Percentiles rank a stretch among this genome's conserved stretches.
These are phyloP conservation scores for Candida arabinofermentans DNA, from an alignment of 805 yeast genomes.

Conservation along the genomic window DNA sequence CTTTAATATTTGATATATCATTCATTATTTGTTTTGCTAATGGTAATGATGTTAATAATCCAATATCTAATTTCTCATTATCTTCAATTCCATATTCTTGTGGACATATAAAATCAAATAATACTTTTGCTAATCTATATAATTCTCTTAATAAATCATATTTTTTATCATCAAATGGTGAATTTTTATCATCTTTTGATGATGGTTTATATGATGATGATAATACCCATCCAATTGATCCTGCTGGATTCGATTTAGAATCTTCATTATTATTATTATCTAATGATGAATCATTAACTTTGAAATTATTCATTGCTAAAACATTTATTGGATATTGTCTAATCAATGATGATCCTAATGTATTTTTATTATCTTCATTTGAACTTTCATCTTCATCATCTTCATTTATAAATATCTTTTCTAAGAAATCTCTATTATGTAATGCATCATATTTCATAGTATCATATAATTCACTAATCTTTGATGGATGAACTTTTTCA, in stretches of 20 bases:
- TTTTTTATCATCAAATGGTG: constrained; percentile 73
- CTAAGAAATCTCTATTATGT: constrained; percentile 87
- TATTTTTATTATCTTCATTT: constrained; percentile 36
- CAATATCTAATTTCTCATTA: constrained; percentile 93
- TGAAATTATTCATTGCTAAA: constrained; percentile 72
- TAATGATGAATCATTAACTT: constrained; percentile 42
- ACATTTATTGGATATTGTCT: constrained; percentile 71
- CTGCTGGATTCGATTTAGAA: constrained; percentile 41
- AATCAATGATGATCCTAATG: constrained; percentile 48
- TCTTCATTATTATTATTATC: constrained; percentile 22
- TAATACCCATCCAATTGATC: constrained; percentile 72
- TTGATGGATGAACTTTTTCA: constrained; percentile 96
- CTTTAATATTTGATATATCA: constrained; percentile 77
- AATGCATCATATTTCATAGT: constrained; percentile 98
- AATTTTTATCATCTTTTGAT: constrained; percentile 25
- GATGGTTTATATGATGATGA: constrained; percentile 30
- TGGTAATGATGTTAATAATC: constrained; percentile 89
- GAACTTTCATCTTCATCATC: constrained; percentile 6
- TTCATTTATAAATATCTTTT: constrained; percentile 71
- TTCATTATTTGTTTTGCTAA: constrained; percentile 80
- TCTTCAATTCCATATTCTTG: constrained; percentile 98
- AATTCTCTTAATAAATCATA: constrained; percentile 81
- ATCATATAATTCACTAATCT: constrained; percentile 93
- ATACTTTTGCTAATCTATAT: constrained; percentile 83
- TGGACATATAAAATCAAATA: constrained; percentile 96